Conservation (phyloP, 169 alveolate species). For the Cryptosporidium andersoni region DNA sequence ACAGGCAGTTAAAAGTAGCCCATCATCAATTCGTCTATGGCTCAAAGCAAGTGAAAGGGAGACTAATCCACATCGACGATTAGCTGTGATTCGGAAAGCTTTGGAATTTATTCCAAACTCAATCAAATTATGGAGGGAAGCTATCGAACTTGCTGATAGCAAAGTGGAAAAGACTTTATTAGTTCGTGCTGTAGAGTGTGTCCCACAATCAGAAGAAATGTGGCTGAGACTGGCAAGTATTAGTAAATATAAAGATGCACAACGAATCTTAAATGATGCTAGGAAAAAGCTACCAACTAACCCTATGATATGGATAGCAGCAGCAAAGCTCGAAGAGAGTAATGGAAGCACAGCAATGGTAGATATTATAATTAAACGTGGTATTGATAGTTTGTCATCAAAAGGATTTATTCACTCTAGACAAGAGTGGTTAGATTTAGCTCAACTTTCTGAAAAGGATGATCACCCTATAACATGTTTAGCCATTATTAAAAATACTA, state of each 20-base stretch:
- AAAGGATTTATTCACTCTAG: conserved; percentile 85
- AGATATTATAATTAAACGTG: conserved; percentile 85
- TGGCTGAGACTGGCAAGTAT: conserved; percentile 98
- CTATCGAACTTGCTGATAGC: conserved; percentile 92
- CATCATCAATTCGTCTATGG: conserved; percentile 94
- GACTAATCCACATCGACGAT: conserved; percentile 85
- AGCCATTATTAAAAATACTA: conserved; percentile 85
- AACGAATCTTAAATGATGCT: conserved; percentile 96
- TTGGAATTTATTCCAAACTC: conserved; percentile 96
- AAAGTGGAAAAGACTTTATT: conserved; percentile 92
- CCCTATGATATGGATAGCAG: conserved; percentile 94
- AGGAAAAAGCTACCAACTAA: conserved; percentile 94
- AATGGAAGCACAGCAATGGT: conserved; percentile 82
- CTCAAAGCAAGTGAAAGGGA: conserved; percentile 93
- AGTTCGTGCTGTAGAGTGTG: conserved; percentile 97
- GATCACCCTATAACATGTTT: conserved; percentile 85
- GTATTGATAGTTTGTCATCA: conserved; percentile 83
- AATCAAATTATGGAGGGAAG: conserved; percentile 97
- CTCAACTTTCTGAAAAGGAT: conserved; percentile 88
- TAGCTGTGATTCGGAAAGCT: conserved; percentile 91
- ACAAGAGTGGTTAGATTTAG: conserved; percentile 91
- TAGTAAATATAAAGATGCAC: conserved; percentile 96
- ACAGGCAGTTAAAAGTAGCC: conserved; percentile 87
- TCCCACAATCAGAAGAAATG: conserved; percentile 95
- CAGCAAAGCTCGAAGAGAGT: conserved; percentile 97